These are phyloP conservation scores for Penicillium angulare DNA, from an alignment of 495 filamentous ascomycete species.

Conservation along the genomic window DNA sequence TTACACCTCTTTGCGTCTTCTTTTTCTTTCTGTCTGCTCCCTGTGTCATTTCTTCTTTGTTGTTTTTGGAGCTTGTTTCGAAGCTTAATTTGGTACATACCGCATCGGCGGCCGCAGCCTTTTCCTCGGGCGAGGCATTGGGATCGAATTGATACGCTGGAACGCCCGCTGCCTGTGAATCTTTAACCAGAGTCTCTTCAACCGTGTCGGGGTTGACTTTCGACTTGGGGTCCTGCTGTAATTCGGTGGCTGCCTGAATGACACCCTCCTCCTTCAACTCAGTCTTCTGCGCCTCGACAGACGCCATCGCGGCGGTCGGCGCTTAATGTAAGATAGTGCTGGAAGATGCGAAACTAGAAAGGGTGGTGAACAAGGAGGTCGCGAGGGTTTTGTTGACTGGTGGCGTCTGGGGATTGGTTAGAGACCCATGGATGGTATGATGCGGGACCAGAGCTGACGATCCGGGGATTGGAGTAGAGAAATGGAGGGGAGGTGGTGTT, in stretches of 20 bases:
- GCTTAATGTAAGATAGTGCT: conserved; percentile 1
- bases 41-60: no score
- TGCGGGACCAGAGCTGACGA: conserved; percentile 5
- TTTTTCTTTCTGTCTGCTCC: background rate
- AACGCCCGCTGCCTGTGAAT: conserved; percentile 72
- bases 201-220: conserved; percentile 65
- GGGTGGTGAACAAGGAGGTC: background rate
- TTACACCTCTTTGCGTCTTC: background rate
- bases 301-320: conserved; percentile 36
- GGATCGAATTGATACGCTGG: conserved; percentile 85
- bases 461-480: background rate
- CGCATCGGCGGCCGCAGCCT: conserved; percentile 72
- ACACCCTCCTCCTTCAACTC: conserved; percentile 81
- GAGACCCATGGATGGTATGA: conserved; percentile 4
- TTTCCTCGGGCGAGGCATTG: conserved; percentile 78
- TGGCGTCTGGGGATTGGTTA: background rate
- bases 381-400: background rate
- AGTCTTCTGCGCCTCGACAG: conserved; percentile 31
- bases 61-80: no score
- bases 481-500: background rate
- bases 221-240: conserved; percentile 65
- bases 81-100: no score
- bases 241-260: conserved; percentile 55
- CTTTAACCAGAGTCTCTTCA: conserved; percentile 67
- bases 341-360: conserved; percentile 1